Evolutionary conservation across 371 early-diverging fungal species (phyloP).

Genomic region (Mortierella sp.): DNA sequence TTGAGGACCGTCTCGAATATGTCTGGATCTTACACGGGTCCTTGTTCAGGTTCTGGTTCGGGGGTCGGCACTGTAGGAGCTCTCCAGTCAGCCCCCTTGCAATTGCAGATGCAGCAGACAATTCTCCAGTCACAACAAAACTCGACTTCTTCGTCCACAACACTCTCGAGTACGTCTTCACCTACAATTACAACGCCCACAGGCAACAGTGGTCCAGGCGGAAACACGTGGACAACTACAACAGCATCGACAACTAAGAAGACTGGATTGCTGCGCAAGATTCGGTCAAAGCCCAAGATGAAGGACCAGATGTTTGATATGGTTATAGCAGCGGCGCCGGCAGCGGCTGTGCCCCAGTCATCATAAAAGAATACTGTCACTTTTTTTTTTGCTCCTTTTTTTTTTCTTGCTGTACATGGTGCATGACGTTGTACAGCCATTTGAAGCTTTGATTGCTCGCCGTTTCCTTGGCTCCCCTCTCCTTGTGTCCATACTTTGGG

Average conservation of each 20-base stretch:
- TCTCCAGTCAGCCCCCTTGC: too few species aligned
- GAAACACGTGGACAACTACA: conserved; percentile 10
- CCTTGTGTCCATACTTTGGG: too few species aligned
- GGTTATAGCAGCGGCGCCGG: conserved; percentile 6
- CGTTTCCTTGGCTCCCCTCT: too few species aligned
- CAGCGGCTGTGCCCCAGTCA: neutral
- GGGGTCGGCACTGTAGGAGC: too few species aligned
- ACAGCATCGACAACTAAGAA: conserved; percentile 22
- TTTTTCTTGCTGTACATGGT: too few species aligned
- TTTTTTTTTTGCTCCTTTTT: too few species aligned
- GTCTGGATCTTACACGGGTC: neutral
- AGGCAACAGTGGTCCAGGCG: neutral
- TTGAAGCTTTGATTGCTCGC: too few species aligned
- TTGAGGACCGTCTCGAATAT: neutral
- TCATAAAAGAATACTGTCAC: too few species aligned
- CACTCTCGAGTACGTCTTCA: neutral
- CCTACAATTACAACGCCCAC: neutral
- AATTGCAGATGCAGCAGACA: neutral
- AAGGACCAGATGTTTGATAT: conserved; percentile 43
- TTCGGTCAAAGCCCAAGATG: conserved; percentile 36
- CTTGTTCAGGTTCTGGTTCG: too few species aligned
- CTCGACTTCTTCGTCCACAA: conserved; percentile 11
- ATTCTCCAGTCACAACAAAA: neutral
- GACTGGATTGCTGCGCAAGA: conserved; percentile 43
- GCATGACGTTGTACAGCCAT: too few species aligned